Conservation (phyloP, 257 asterid genomes). For the Knoxia roxburghii region DNA sequence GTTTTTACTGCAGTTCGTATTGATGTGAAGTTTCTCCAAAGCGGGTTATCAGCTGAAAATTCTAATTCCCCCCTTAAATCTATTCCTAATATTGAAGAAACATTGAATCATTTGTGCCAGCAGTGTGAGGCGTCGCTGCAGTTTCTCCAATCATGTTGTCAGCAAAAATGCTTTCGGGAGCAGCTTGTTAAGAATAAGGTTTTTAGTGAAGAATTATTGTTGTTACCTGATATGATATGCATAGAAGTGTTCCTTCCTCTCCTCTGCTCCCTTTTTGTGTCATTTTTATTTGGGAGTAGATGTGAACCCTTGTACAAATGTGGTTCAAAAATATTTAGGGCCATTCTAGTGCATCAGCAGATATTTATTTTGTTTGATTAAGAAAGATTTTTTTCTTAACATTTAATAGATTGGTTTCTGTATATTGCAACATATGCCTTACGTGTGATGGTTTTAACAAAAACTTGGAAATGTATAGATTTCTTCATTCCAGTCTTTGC, state of each 20-base stretch:
- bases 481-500: not conserved
- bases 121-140: conserved; percentile 94
- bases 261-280: not conserved
- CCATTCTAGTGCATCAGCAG: not conserved
- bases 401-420: not conserved
- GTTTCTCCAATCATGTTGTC: conserved; percentile 81
- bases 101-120: conserved; percentile 79
- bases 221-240: conserved; percentile 6
- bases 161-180: conserved; percentile 81
- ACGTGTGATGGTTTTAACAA: not conserved
- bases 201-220: conserved; percentile 16
- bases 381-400: not conserved
- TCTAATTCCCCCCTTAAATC: conserved; percentile 39
- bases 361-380: not conserved
- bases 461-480: not conserved
- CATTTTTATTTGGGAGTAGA: not conserved
- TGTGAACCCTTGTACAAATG: not conserved
- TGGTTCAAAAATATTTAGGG: conserved; percentile 6
- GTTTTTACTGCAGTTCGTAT: conserved; percentile 72
- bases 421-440: not conserved
- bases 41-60: conserved; percentile 53
- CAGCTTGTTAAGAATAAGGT: conserved; percentile 90
- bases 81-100: conserved; percentile 55
- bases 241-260: not conserved
- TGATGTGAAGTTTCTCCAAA: conserved; percentile 68